These are phyloP conservation scores for Stylonectria norvegica DNA, from an alignment of 2,329 filamentous ascomycete species.

Conservation along the genomic window DNA sequence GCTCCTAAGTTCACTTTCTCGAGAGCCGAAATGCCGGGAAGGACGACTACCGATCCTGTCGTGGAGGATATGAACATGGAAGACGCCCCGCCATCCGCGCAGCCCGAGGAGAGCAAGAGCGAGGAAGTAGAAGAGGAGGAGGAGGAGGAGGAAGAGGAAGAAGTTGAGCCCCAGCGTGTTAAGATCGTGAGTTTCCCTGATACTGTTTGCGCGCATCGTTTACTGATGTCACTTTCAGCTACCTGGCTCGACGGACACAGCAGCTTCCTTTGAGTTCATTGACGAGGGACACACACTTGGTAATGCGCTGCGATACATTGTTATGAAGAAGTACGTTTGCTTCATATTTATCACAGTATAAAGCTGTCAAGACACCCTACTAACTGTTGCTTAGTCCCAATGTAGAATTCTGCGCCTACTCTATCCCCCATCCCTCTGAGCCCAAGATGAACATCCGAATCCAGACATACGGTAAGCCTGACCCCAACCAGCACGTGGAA, in stretches of 20 bases:
- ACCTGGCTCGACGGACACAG: slow-evolving; percentile 78
- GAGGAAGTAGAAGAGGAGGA: slow-evolving; percentile 37
- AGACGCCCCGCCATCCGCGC: slow-evolving; percentile 41
- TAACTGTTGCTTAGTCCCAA: slow-evolving; percentile 62
- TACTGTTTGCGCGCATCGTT: not conserved
- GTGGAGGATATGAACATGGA: slow-evolving; percentile 42
- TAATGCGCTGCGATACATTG: slow-evolving; percentile 89
- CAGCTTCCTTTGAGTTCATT: slow-evolving; percentile 91
- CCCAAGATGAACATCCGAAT: slow-evolving; percentile 96
- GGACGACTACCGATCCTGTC: slow-evolving; percentile 35
- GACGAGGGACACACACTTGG: slow-evolving; percentile 94
- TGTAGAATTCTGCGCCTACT: slow-evolving; percentile 97
- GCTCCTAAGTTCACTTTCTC: too few species aligned
- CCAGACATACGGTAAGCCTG: slow-evolving; percentile 81
- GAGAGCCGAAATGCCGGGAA: slow-evolving; percentile 41
- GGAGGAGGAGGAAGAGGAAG: slow-evolving; percentile 46
- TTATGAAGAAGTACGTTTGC: slow-evolving; percentile 91
- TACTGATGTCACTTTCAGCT: slow-evolving; percentile 52
- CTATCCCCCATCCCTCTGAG: slow-evolving; percentile 95
- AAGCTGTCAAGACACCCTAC: slow-evolving; percentile 7
- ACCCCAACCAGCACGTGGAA: not conserved
- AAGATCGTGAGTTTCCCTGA: slow-evolving; percentile 50
- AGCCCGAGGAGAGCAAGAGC: slow-evolving; percentile 34
- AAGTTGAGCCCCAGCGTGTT: slow-evolving; percentile 54
- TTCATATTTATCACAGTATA: not conserved